Evolutionary conservation across 2,329 filamentous ascomycete genomes (phyloP), one percentile per base, ranked within the genome.

Genomic region (Sordariomycetes sp.): DNA sequence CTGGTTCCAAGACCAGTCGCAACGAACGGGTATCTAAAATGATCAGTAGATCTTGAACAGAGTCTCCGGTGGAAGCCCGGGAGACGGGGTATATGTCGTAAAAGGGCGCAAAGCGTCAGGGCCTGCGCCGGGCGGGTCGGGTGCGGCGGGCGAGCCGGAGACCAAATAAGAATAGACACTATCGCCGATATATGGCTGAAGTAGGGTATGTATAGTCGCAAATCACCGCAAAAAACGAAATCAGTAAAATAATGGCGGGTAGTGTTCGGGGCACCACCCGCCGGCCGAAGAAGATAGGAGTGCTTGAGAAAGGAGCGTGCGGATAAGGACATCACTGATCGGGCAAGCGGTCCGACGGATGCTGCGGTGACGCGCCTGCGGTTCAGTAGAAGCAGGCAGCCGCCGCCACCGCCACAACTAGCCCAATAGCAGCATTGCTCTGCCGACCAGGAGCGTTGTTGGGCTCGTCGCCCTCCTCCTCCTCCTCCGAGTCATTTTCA

Each of bases 351-450:
- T 24, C n/a, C 6, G 45, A 20, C 45, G 20, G 17, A 50, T 22
- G n/a, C 20, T 48, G n/a, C 42, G 42, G 42, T 4, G 42, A 39
- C 12, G 10, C n/a, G 15, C 42, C 7, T 48, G 42, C n/a, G 5
- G 42, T 57, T 64, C 67, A 80, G 61, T 75, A 74, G 61, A 79
- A 68, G 62, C 72, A 77, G 17, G 74, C 73, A 28, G 78, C 74
- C 25, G 77, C 79, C 35, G 81, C 70, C 52, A 83, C 72, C 56
- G 79, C 80, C 52, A 82, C 72, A 51, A 82, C 69, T 24, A 83
- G 71, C 52, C 80, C 78, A 45, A 80, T 66, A 54, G 79, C 77
- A 54, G 74, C 72, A 56, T 74, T 74, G 54, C 76, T 74, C 61
- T 73, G 74, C 17, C 70, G 70, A 22, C 72, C 75, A 56, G 68